Evolutionary conservation across 192 early-diverging fungal genomes (phyloP).

Genomic region (Coemansia sp.): DNA sequence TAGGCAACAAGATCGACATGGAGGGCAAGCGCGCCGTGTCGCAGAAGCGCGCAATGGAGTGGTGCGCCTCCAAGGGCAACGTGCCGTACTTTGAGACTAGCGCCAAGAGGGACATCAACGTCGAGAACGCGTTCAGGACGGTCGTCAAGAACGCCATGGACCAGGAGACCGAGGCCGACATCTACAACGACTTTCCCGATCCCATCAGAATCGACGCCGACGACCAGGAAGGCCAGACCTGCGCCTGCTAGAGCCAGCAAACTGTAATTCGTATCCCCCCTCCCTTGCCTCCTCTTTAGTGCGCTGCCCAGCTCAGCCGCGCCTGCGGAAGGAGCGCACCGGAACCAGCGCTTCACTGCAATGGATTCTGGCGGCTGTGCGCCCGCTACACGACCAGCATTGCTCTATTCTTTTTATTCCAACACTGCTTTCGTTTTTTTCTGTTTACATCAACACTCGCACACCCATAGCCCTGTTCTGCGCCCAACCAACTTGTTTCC

Average conservation of each 20-base stretch:
- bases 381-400: background rate
- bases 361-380: too few relatives aligned
- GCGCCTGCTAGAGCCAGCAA: conserved; percentile 61
- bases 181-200: conserved; percentile 75
- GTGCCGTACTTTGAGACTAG: conserved; percentile 99
- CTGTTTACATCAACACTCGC: background rate
- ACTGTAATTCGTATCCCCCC: too few relatives aligned
- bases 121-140: conserved; percentile 95
- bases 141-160: conserved; percentile 93
- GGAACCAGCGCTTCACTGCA: too few relatives aligned
- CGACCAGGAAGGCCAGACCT: conserved; percentile 58
- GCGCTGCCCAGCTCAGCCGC: too few relatives aligned
- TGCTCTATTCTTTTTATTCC: background rate
- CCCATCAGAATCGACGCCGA: conserved; percentile 86
- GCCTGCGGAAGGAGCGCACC: too few relatives aligned
- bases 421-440: conserved; percentile 6
- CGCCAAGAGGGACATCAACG: conserved; percentile 98
- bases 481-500: too few relatives aligned
- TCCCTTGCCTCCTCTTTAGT: too few relatives aligned
- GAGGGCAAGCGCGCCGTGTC: conserved; percentile 90
- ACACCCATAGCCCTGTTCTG: background rate
- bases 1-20: conserved; percentile 99
- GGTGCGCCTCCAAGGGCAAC: conserved; percentile 93
- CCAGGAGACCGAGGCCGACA: conserved; percentile 76
- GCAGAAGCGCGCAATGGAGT: conserved; percentile 91